A percentile compares a stretch with the other conserved stretches of the same genome.
These are phyloP conservation scores for Zoysia pacifica DNA, from an alignment of 176 grass and related monocot species.

Conservation along the genomic window DNA sequence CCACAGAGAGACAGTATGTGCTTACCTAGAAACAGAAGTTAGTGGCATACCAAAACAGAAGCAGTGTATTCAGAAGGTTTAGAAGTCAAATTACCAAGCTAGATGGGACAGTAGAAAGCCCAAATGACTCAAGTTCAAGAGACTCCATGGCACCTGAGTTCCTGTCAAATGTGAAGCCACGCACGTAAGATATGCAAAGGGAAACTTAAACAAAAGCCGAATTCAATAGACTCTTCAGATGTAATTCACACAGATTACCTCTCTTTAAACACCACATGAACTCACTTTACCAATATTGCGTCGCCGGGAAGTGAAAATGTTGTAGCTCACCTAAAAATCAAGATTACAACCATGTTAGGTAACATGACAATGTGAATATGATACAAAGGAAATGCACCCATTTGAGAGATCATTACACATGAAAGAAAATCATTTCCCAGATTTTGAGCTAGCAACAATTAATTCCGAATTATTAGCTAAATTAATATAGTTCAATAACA, in stretches of 20 bases:
- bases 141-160: constrained; percentile 83
- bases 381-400: not conserved
- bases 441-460: not conserved
- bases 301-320: constrained; percentile 64
- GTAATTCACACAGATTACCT: constrained; percentile 32
- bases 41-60: constrained; percentile 4
- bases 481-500: constrained; percentile 1
- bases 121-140: constrained; percentile 93
- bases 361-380: not conserved
- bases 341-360: constrained; percentile 19
- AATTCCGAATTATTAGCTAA: not conserved
- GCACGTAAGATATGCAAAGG: constrained; percentile 59
- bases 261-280: constrained; percentile 37
- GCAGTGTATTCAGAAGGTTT: not conserved
- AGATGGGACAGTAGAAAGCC: constrained; percentile 72
- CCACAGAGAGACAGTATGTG: constrained; percentile 78
- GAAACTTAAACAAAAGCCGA: not conserved
- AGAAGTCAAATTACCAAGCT: constrained; percentile 65
- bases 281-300: constrained; percentile 86
- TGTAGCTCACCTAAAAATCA: constrained; percentile 78
- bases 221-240: not conserved
- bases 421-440: not conserved
- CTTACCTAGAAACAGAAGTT: constrained; percentile 60
- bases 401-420: not conserved
- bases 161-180: constrained; percentile 87